These are phyloP conservation scores for Penicillium paradoxum DNA, from an alignment of 495 filamentous ascomycete species.

Conservation along the genomic window DNA sequence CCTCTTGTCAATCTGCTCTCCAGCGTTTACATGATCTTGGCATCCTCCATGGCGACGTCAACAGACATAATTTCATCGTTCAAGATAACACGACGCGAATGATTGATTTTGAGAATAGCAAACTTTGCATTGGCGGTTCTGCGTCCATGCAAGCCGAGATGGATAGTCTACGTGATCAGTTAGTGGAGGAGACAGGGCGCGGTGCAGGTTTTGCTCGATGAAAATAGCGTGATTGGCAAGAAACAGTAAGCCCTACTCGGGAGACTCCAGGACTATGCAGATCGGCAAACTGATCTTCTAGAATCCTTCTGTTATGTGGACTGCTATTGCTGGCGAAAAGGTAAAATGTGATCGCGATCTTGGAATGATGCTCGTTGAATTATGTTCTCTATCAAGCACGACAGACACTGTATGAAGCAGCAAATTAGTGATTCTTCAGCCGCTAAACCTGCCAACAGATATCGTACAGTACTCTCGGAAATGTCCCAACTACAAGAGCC, in stretches of 20 bases:
- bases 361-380: too few species aligned
- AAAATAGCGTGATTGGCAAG: neutral
- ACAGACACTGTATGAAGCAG: too few species aligned
- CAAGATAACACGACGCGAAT: neutral
- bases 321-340: too few species aligned
- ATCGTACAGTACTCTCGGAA: too few species aligned
- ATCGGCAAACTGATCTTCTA: neutral
- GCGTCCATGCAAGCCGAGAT: neutral
- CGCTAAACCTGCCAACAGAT: too few species aligned
- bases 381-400: too few species aligned
- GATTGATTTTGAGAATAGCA: neutral
- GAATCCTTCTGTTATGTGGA: neutral
- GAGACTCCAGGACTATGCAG: neutral
- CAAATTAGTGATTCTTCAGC: too few species aligned
- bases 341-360: too few species aligned
- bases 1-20: constrained; percentile 22
- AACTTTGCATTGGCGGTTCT: neutral
- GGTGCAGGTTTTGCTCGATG: neutral
- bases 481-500: too few species aligned
- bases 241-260: neutral
- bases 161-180: neutral
- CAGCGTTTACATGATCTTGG: constrained; percentile 23
- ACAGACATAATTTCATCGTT: neutral
- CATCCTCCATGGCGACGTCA: neutral
- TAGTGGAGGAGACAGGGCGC: neutral